Evolutionary conservation across 208 protist genomes (phyloP).

Genomic region (Trichomonas vaginalis): DNA sequence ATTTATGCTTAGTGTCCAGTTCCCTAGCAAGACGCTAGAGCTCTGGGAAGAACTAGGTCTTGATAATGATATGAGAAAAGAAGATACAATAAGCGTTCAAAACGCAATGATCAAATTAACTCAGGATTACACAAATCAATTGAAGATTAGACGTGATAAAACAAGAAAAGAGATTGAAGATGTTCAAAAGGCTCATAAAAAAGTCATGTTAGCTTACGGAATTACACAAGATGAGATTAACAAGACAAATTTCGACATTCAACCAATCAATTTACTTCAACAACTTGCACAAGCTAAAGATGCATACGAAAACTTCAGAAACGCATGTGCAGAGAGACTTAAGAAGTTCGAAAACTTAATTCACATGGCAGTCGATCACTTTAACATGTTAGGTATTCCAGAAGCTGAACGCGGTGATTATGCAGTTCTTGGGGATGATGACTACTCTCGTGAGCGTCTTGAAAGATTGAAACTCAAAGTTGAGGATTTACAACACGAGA

Average conservation of each 20-base stretch:
- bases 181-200: background rate
- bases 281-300: background rate
- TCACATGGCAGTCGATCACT: background rate
- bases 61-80: background rate
- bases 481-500: background rate
- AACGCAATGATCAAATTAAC: background rate
- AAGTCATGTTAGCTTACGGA: background rate
- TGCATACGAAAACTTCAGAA: background rate
- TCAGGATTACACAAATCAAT: background rate
- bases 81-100: background rate
- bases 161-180: background rate
- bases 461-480: background rate
- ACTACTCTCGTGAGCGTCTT: background rate
- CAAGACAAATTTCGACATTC: background rate
- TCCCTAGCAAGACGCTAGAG: background rate
- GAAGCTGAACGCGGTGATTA: background rate
- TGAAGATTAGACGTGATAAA: background rate
- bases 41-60: background rate
- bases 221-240: background rate
- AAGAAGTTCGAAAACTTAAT: slow-evolving; percentile 11
- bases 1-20: background rate
- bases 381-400: background rate
- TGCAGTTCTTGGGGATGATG: background rate
- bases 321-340: background rate
- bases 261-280: background rate